A percentile compares a stretch with the other conserved stretches of the same genome.
These are phyloP conservation scores for Alternaria gansuensis DNA, from an alignment of 2,329 filamentous ascomycete genomes.

Conservation along the genomic window DNA sequence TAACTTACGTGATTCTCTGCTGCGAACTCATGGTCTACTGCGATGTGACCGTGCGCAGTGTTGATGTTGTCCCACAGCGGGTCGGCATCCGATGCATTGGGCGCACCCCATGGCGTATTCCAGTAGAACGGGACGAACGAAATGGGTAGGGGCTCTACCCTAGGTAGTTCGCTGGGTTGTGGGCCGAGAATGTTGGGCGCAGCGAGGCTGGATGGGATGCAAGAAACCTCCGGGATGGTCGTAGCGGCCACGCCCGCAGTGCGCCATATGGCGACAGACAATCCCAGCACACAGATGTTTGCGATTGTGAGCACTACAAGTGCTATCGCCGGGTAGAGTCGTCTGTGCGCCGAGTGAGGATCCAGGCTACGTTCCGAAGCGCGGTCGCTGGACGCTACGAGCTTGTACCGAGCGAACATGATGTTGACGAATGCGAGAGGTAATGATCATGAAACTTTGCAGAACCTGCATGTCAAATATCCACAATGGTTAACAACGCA, in stretches of 20 bases:
- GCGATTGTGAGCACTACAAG: slow-evolving; percentile 6
- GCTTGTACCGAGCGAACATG: slow-evolving; percentile 14
- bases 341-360: not conserved
- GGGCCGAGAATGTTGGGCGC: not conserved
- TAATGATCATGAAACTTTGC: slow-evolving; percentile 2
- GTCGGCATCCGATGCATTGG: slow-evolving; percentile 28
- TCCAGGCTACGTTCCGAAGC: slow-evolving; percentile 3
- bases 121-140: slow-evolving; percentile 12
- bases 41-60: slow-evolving; percentile 40
- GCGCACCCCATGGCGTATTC: slow-evolving; percentile 17
- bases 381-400: not conserved
- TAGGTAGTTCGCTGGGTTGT: slow-evolving; percentile 7
- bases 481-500: not conserved
- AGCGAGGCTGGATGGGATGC: not conserved
- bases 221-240: not conserved
- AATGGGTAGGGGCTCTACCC: slow-evolving; percentile 9
- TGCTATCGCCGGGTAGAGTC: slow-evolving; percentile 5
- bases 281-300: slow-evolving; percentile 10
- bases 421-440: not conserved
- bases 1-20: slow-evolving; percentile 22
- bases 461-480: slow-evolving; percentile 11
- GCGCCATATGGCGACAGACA: slow-evolving; percentile 11
- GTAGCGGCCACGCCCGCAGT: slow-evolving; percentile 1
- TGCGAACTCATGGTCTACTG: slow-evolving; percentile 38
- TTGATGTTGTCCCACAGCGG: slow-evolving; percentile 37